Evolutionary conservation across 192 early-diverging fungal genomes (phyloP).

Genomic region (Linnemannia hyalina): DNA sequence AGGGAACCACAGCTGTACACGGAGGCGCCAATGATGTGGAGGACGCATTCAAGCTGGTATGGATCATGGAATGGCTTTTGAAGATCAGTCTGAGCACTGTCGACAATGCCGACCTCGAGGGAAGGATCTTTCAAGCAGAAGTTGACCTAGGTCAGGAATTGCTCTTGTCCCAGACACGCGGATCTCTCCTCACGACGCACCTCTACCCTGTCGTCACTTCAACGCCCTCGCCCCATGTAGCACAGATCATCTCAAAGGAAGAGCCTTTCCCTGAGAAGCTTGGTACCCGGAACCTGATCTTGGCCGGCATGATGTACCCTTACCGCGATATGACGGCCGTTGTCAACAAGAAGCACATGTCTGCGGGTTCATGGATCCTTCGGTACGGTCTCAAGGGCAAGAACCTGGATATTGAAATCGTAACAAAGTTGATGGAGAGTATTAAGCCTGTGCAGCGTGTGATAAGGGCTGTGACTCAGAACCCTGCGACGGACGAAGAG

Average conservation of each 20-base stretch:
- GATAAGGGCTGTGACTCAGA: conserved; percentile 15
- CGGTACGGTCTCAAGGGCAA: conserved; percentile 76
- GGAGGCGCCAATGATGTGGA: conserved; percentile 38
- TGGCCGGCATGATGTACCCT: conserved; percentile 71
- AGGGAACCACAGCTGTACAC: conserved; percentile 25
- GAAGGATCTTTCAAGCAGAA: conserved; percentile 32
- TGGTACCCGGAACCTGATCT: conserved; percentile 61
- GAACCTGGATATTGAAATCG: conserved; percentile 55
- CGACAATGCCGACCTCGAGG: conserved; percentile 2
- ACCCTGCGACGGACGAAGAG: conserved; percentile 9
- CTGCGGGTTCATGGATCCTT: conserved; percentile 64
- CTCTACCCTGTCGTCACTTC: conserved; percentile 37
- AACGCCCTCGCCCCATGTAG: conserved; percentile 14
- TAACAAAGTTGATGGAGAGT: conserved; percentile 52
- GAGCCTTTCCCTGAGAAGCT: conserved; percentile 43
- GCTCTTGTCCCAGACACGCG: conserved; percentile 23
- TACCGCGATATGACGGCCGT: conserved; percentile 56
- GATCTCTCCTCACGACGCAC: conserved; percentile 24
- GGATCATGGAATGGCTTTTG: conserved; percentile 61
- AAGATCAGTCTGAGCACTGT: conserved; percentile 31
- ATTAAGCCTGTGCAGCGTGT: conserved; percentile 23
- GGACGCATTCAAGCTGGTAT: conserved; percentile 54
- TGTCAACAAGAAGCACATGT: conserved; percentile 61
- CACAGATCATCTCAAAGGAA: conserved; percentile 37
- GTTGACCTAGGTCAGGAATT: conserved; percentile 31